Percentiles rank a stretch among this genome's conserved stretches.
phyloP scores from a whole-genome alignment of 305 asterid genomes.

The Galium porrigens region DNA sequence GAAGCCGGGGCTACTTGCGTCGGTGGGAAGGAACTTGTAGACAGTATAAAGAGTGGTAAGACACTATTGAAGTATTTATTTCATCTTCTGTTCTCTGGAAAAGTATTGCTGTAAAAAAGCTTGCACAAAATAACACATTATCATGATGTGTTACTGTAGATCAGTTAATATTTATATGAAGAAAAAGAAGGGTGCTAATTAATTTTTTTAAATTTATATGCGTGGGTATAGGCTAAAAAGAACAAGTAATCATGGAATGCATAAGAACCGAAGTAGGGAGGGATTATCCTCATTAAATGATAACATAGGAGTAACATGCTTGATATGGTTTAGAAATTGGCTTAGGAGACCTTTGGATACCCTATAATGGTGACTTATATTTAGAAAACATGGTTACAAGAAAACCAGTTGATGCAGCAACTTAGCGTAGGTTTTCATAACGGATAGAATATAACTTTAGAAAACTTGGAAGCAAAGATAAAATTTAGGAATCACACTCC shows the following conservation, averaged over 20 bases:
- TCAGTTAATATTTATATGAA: neutral
- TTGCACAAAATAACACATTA: neutral
- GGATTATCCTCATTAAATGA: neutral
- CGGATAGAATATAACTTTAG: too few species aligned
- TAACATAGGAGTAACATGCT: neutral
- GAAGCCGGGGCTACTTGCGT: constrained; percentile 86
- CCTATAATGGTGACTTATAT: neutral
- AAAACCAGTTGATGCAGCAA: neutral
- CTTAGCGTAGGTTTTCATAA: too few species aligned
- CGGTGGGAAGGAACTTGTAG: constrained; percentile 84
- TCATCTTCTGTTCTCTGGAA: neutral
- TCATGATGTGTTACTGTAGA: neutral
- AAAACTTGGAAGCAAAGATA: too few species aligned
- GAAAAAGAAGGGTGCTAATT: neutral
- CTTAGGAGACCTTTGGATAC: neutral
- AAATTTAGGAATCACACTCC: too few species aligned
- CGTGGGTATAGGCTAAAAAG: neutral
- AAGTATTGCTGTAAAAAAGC: neutral
- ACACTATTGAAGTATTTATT: constrained; percentile 6
- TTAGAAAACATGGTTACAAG: neutral
- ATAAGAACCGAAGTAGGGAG: neutral
- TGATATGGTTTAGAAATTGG: neutral
- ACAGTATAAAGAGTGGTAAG: constrained; percentile 53
- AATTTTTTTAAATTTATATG: neutral
- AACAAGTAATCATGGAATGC: neutral